These are phyloP conservation scores for Heterobasidion annosum DNA, from an alignment of 1,284 basidiomycete genomes.

Conservation along the genomic window DNA sequence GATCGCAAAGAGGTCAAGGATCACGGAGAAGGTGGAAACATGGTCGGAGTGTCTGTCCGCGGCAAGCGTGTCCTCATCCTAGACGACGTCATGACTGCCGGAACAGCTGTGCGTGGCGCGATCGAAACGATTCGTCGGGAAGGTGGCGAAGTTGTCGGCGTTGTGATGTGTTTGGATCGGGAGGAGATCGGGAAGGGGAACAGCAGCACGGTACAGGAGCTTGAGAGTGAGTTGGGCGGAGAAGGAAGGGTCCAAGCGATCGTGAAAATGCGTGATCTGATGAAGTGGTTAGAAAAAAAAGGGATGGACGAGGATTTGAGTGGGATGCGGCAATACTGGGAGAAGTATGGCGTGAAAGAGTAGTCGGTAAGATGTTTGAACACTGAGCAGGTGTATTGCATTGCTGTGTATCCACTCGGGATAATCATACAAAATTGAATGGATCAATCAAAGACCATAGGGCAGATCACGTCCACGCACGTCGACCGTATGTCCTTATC, in stretches of 20 bases:
- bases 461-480: not conserved
- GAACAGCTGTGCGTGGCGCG: slow-evolving; percentile 83
- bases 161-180: slow-evolving; percentile 86
- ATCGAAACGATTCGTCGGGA: slow-evolving; percentile 62
- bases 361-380: not conserved
- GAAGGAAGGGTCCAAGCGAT: slow-evolving; percentile 65
- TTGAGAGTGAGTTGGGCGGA: slow-evolving; percentile 70
- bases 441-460: too few relatives aligned
- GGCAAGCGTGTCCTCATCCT: slow-evolving; percentile 82
- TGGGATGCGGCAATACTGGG: slow-evolving; percentile 76
- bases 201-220: slow-evolving; percentile 71
- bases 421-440: not conserved
- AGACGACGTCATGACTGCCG: slow-evolving; percentile 96
- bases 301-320: slow-evolving; percentile 59
- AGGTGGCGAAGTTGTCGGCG: slow-evolving; percentile 80
- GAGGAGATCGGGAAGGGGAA: slow-evolving; percentile 80
- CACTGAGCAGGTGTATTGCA: not conserved
- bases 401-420: not conserved
- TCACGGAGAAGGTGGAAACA: slow-evolving; percentile 93
- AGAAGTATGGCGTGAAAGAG: slow-evolving; percentile 65
- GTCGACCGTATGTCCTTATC: not conserved
- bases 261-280: slow-evolving; percentile 81
- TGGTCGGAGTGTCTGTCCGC: slow-evolving; percentile 80
- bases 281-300: slow-evolving; percentile 72
- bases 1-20: slow-evolving; percentile 96